These are phyloP conservation scores for Pseudohalonectria lignicola DNA, from an alignment of 2,329 filamentous ascomycete genomes.

Conservation along the genomic window DNA sequence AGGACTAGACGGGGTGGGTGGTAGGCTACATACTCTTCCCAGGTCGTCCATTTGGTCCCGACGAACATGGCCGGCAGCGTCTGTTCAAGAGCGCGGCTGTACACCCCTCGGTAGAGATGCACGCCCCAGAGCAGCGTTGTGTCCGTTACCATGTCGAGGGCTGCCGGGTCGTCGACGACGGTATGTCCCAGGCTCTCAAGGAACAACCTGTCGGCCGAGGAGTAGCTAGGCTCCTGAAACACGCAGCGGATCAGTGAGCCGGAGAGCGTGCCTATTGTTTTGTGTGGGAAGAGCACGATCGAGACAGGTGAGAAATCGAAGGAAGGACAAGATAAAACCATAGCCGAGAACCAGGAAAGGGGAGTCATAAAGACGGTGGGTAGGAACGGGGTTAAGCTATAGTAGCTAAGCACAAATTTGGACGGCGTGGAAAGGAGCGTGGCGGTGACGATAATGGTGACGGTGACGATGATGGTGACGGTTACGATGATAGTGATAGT, in stretches of 20 bases:
- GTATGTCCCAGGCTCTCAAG: slow-evolving; percentile 42
- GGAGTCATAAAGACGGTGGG: too few species aligned
- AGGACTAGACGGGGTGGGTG: background rate
- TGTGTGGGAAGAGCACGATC: background rate
- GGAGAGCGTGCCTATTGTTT: slow-evolving; percentile 11
- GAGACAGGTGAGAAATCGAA: background rate
- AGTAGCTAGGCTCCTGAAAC: slow-evolving; percentile 46
- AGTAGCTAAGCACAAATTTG: background rate
- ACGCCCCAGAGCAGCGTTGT: slow-evolving; percentile 49
- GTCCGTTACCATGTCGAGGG: slow-evolving; percentile 35
- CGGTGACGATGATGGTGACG: too few species aligned
- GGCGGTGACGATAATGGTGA: background rate
- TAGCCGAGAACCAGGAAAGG: too few species aligned
- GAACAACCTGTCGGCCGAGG: slow-evolving; percentile 34
- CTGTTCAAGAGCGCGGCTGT: slow-evolving; percentile 34
- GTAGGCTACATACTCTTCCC: slow-evolving; percentile 31
- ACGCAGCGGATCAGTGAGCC: slow-evolving; percentile 26
- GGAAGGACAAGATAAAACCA: too few species aligned
- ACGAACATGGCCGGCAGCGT: slow-evolving; percentile 42
- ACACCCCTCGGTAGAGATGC: slow-evolving; percentile 46
- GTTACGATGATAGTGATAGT: too few species aligned
- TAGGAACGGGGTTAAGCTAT: too few species aligned
- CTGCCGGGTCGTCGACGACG: slow-evolving; percentile 38
- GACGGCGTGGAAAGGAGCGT: too few species aligned
- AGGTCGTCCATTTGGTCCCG: slow-evolving; percentile 40